These are phyloP conservation scores for Cladosporium sp. DNA, from an alignment of 2,329 filamentous ascomycete species.

Conservation along the genomic window DNA sequence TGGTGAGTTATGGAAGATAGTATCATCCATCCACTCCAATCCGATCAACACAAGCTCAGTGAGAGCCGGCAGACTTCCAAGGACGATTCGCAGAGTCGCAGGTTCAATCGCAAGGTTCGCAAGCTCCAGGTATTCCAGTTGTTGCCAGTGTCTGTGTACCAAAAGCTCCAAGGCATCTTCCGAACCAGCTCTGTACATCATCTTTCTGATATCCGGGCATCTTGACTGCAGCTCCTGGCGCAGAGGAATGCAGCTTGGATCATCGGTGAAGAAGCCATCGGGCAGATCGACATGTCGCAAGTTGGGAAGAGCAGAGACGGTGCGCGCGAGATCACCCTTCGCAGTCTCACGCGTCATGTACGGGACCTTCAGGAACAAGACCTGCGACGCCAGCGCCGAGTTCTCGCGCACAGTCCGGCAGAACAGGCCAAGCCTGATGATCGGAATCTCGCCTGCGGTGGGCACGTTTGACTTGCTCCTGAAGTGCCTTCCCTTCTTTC, in stretches of 20 bases:
- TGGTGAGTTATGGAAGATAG: constrained; percentile 65
- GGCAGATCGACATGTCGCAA: constrained; percentile 87
- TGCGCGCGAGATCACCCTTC: constrained; percentile 78
- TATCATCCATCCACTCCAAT: constrained; percentile 68
- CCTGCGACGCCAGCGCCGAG: constrained; percentile 62
- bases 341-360: constrained; percentile 92
- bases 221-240: constrained; percentile 79
- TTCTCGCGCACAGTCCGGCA: constrained; percentile 79
- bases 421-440: constrained; percentile 70
- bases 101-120: constrained; percentile 66
- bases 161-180: constrained; percentile 73
- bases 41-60: constrained; percentile 71
- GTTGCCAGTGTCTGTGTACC: constrained; percentile 62
- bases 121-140: constrained; percentile 70
- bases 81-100: constrained; percentile 63
- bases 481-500: constrained; percentile 52
- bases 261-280: constrained; percentile 79
- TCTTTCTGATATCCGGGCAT: constrained; percentile 81
- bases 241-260: constrained; percentile 68
- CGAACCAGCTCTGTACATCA: constrained; percentile 75
- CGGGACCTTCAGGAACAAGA: constrained; percentile 79
- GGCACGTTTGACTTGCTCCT: constrained; percentile 67
- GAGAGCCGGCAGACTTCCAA: constrained; percentile 63
- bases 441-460: constrained; percentile 74
- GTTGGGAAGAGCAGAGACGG: constrained; percentile 78